Evolutionary conservation across 1,284 basidiomycete genomes (phyloP), one percentile per base, ranked within the genome.

Genomic region (Apiotrichum brassicae): DNA sequence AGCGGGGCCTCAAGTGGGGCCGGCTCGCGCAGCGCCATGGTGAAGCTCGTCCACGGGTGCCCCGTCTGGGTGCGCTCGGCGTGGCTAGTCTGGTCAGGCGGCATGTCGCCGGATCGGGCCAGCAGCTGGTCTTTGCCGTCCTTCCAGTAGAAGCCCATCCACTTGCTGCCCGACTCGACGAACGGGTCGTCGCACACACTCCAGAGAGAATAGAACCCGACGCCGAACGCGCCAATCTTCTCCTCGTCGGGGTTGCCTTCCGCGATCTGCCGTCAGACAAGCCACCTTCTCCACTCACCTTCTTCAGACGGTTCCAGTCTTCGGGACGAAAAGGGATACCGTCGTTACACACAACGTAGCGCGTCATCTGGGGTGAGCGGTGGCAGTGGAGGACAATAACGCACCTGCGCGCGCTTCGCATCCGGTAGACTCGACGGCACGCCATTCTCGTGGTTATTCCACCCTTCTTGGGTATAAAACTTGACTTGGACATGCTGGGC

Each of bases 131-230:
- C 89, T 63, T 86, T 87, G 61, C 85, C 84, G 61, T 88, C 86
- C 67, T 92, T 93, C 92, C 92, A 98, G 68, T 95, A 88, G 70
- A 98, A 97, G 2, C 86, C 87, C 91, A 95, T 95, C 83, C 87
- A 91, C 66, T 89, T 81, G 44, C 80, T 81, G 65, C 88, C 92
- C 16, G 87, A 92, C 11, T 83, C 85, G 9, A 97, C 93, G 63
- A 94, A 87, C 0, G 94, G 94, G 58, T 90, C 85, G 56, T 97
- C 69, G 20, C 69, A 72, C 14, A 77, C 72, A 43, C 71, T 74
- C 63, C 76, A 78, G 16, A 78, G 65, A 6, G 74, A 75, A 62
- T 77, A 78, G 66, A 76, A 77, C 41, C 76, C 77, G 23, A 78
- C 77, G 30, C 77, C 76, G 57, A 72, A 71, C 54, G 67, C 68